Conservation (phyloP, 2,329 filamentous ascomycete genomes). For the Coniosporium tulheliwenetii region DNA sequence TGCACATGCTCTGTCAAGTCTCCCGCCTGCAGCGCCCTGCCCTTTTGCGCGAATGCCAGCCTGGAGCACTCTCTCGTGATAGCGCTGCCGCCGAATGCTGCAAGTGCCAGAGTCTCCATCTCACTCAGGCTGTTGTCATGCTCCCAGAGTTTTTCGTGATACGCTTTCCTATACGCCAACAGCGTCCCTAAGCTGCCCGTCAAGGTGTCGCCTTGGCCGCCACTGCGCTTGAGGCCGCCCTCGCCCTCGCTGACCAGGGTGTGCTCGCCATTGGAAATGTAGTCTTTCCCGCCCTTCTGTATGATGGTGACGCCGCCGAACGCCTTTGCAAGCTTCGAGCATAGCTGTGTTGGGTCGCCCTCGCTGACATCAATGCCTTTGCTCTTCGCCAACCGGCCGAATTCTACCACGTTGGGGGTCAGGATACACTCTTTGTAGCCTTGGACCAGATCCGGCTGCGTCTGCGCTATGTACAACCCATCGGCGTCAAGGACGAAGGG, state of each 20-base stretch:
- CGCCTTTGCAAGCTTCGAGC: constrained; percentile 53
- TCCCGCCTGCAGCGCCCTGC: constrained; percentile 78
- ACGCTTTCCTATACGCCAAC: constrained; percentile 75
- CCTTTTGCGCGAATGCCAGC: constrained; percentile 70
- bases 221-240: constrained; percentile 78
- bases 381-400: constrained; percentile 62
- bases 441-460: constrained; percentile 57
- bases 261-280: constrained; percentile 62
- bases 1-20: constrained; percentile 89
- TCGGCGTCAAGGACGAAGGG: constrained; percentile 88
- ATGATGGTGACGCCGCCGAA: constrained; percentile 82
- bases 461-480: constrained; percentile 64
- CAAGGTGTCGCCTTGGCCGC: constrained; percentile 89
- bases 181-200: constrained; percentile 83
- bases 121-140: constrained; percentile 37
- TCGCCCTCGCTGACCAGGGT: constrained; percentile 64
- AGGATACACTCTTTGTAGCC: constrained; percentile 76
- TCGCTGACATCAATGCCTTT: constrained; percentile 48
- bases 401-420: constrained; percentile 92
- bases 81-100: constrained; percentile 72
- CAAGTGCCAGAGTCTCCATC: constrained; percentile 51
- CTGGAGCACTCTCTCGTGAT: constrained; percentile 85
- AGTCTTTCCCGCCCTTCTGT: constrained; percentile 73
- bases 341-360: constrained; percentile 40
- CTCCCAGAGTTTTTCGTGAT: constrained; percentile 69